Evolutionary conservation across 108 stramenopile genomes (phyloP).

Genomic region (Chaetoceros tenuissimus): DNA sequence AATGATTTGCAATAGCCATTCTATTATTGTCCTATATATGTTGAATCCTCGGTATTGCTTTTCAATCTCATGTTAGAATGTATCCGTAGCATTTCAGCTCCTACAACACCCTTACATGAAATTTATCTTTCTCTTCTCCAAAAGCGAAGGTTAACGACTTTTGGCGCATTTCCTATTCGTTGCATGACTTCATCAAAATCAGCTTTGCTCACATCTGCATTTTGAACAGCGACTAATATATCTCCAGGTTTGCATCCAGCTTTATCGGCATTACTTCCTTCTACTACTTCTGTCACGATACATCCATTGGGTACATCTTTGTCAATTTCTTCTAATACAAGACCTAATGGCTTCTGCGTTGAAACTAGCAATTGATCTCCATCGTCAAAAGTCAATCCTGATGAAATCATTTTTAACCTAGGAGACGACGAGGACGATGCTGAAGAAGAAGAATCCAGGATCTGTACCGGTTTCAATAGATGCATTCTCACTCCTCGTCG

Average conservation of each 20-base stretch:
- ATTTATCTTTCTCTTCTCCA: no score
- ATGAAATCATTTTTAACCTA: no score
- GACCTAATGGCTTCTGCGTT: slow-evolving; percentile 48
- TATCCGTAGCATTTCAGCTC: no score
- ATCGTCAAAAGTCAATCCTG: slow-evolving; percentile 47
- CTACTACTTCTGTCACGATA: slow-evolving; percentile 26
- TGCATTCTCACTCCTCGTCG: no score
- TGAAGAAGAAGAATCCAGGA: no score
- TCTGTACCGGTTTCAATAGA: no score
- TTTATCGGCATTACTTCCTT: slow-evolving; percentile 19
- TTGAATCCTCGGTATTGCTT: no score
- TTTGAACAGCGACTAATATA: slow-evolving; percentile 40
- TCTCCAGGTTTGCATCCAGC: slow-evolving; percentile 43
- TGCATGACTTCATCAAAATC: slow-evolving; percentile 34
- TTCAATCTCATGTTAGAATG: no score
- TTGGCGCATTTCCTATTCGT: slow-evolving; percentile 35
- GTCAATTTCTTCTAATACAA: slow-evolving; percentile 40
- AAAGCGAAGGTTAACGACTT: slow-evolving; percentile 43
- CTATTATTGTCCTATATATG: no score
- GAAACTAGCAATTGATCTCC: slow-evolving; percentile 50
- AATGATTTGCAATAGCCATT: no score
- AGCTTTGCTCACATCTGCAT: slow-evolving; percentile 27
- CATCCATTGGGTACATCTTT: slow-evolving; percentile 3
- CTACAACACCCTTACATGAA: no score
- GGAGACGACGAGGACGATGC: no score